A percentile compares a stretch with the other conserved stretches of the same genome.
phyloP scores from a whole-genome alignment of 1,284 basidiomycete species.

The Austroboletus niveus region DNA sequence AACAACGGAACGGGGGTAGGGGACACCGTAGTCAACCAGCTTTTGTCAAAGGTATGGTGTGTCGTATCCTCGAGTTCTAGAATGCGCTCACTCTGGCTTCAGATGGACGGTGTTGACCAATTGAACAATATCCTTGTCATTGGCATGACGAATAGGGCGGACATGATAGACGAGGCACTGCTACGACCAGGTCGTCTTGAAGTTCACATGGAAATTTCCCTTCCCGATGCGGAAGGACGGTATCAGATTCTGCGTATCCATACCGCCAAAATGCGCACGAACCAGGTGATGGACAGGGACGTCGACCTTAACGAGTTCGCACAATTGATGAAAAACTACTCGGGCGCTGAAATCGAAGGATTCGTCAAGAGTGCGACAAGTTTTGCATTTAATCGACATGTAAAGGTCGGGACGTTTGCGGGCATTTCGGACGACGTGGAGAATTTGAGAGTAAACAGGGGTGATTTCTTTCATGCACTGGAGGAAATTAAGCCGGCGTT shows the following conservation, averaged over 20 bases:
- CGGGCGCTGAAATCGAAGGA: conserved; percentile 95
- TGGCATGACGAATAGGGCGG: conserved; percentile 98
- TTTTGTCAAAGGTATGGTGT: conserved; percentile 81
- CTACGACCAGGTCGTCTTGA: conserved; percentile 98
- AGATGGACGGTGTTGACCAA: conserved; percentile 99
- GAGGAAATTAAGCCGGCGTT: conserved; percentile 97
- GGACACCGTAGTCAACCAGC: conserved; percentile 98
- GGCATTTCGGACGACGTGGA: conserved; percentile 96
- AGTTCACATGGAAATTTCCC: conserved; percentile 99
- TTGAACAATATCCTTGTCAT: conserved; percentile 99
- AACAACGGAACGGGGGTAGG: conserved; percentile 95
- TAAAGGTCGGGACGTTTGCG: conserved; percentile 96
- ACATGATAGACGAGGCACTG: conserved; percentile 99
- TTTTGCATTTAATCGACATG: conserved; percentile 97
- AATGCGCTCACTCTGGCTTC: conserved; percentile 2
- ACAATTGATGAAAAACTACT: conserved; percentile 92
- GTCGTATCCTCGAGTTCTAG: not conserved
- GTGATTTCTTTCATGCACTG: conserved; percentile 89
- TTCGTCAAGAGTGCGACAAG: conserved; percentile 97
- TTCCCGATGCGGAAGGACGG: conserved; percentile 93
- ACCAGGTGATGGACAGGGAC: conserved; percentile 87
- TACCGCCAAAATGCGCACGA: conserved; percentile 90
- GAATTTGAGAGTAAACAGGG: conserved; percentile 84
- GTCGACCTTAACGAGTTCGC: conserved; percentile 89
- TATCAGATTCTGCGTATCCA: conserved; percentile 96